Evolutionary conservation across 306 rosid genomes (phyloP).

Genomic region (Cicer judaicum): DNA sequence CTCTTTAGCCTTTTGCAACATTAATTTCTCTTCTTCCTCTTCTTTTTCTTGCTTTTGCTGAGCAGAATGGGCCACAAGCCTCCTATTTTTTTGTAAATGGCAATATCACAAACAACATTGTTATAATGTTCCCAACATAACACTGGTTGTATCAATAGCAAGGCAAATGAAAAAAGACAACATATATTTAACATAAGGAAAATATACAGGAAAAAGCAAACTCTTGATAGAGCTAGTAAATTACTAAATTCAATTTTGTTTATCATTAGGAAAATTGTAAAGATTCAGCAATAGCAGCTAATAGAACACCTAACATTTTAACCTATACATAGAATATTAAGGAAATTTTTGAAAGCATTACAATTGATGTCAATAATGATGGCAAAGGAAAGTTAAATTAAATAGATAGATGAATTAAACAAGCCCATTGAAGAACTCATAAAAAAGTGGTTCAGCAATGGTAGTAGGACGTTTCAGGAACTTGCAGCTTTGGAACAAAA

Average conservation of each 20-base stretch:
- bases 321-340: neutral
- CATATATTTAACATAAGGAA: neutral
- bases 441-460: neutral
- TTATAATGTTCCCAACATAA: conserved; percentile 9
- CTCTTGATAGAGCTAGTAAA: neutral
- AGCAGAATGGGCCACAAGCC: conserved; percentile 77
- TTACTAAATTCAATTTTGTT: neutral
- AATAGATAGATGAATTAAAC: conserved; percentile 17
- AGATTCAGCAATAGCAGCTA: neutral
- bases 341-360: neutral
- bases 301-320: neutral
- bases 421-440: neutral
- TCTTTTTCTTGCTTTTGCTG: conserved; percentile 91
- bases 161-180: conserved; percentile 1
- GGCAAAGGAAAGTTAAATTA: conserved; percentile 12
- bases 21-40: conserved; percentile 77
- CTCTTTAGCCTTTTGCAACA: conserved; percentile 84
- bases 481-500: neutral
- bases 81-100: conserved; percentile 56
- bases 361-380: neutral
- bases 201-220: conserved; percentile 2
- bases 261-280: neutral
- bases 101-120: conserved; percentile 18
- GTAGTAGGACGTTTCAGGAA: neutral
- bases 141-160: conserved; percentile 2